These are phyloP conservation scores for Coelastrella sp. DNA, from an alignment of 139 green algal genomes.

Conservation along the genomic window DNA sequence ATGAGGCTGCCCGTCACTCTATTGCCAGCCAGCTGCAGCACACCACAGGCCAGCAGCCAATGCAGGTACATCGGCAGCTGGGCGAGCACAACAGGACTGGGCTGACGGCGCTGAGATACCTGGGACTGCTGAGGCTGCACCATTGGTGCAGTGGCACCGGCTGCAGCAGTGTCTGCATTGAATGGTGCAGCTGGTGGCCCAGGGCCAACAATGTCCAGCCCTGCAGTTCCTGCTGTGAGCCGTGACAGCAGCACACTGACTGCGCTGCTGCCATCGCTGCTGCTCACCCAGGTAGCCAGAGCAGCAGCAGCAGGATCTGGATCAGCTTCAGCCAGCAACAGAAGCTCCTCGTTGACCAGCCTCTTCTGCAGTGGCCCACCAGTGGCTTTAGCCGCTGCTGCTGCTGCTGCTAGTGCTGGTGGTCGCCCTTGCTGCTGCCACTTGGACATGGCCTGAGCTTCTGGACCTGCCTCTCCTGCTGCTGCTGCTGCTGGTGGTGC, in stretches of 20 bases:
- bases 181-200: neutral
- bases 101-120: neutral
- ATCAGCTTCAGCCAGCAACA: conserved; percentile 41
- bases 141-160: neutral
- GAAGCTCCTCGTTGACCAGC: conserved; percentile 40
- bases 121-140: neutral
- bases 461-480: neutral
- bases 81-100: neutral
- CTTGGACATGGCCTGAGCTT: neutral
- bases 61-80: conserved; percentile 48
- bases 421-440: neutral
- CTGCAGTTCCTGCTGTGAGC: neutral
- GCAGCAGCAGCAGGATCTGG: conserved; percentile 36
- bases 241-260: neutral
- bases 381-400: neutral
- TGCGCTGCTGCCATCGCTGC: neutral
- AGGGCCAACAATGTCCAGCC: neutral
- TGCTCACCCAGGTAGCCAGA: conserved; percentile 5
- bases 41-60: conserved; percentile 37
- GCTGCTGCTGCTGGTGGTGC: conserved; percentile 17
- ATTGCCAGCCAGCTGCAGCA: conserved; percentile 44
- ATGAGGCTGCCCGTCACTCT: neutral
- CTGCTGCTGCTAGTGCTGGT: neutral
- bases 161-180: neutral
- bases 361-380: conserved; percentile 30